phyloP scores from a whole-genome alignment of 768 basidiomycete genomes.

The Imleria badia region DNA sequence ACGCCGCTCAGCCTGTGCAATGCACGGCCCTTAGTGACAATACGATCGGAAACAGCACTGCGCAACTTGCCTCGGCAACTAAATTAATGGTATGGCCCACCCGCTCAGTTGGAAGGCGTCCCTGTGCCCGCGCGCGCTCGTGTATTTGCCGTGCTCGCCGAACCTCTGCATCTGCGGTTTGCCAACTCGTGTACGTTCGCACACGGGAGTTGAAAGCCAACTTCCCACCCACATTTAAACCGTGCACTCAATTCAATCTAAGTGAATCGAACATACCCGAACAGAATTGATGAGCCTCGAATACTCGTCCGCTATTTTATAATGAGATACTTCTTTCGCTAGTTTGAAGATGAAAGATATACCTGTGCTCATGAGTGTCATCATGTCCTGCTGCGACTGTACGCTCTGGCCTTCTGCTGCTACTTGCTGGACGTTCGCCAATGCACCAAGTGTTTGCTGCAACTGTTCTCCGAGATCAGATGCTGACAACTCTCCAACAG shows the following conservation, averaged over 20 bases:
- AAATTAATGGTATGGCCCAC: constrained; percentile 72
- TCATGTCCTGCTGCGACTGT: constrained; percentile 82
- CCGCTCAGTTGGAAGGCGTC: constrained; percentile 67
- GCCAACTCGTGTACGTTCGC: constrained; percentile 80
- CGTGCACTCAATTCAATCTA: background rate
- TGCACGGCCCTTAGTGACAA: background rate
- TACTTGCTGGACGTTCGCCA: constrained; percentile 74
- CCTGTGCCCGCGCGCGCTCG: constrained; percentile 80
- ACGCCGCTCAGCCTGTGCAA: constrained; percentile 73
- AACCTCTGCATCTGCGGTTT: constrained; percentile 73
- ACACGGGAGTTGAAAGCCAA: constrained; percentile 87
- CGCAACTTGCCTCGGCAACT: constrained; percentile 68
- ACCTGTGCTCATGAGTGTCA: constrained; percentile 79
- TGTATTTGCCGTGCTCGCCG: constrained; percentile 71
- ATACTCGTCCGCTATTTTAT: constrained; percentile 75
- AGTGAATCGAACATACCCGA: constrained; percentile 50
- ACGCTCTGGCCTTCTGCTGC: constrained; percentile 70
- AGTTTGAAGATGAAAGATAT: background rate
- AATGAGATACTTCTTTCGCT: constrained; percentile 5
- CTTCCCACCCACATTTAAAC: constrained; percentile 36
- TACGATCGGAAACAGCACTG: background rate
- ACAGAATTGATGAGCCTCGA: constrained; percentile 88
- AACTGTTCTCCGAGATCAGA: constrained; percentile 78
- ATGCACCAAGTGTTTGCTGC: constrained; percentile 61
- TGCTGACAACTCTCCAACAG: constrained; percentile 64